Conservation (phyloP, 805 yeast genomes). For the Wickerhamomyces strasburgensis region DNA sequence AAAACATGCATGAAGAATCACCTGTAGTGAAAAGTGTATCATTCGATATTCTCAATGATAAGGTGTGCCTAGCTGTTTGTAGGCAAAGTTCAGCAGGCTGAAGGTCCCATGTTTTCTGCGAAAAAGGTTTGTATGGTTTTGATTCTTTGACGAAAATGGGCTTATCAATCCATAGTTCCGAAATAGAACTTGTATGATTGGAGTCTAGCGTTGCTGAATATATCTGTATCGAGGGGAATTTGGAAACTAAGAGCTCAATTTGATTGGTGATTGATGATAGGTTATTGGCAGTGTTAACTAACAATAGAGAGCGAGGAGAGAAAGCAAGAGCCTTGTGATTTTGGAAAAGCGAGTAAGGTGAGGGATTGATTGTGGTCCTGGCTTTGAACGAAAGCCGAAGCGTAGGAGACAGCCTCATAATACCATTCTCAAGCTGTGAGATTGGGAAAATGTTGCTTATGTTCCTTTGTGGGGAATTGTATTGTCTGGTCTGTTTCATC, state of each 20-base stretch:
- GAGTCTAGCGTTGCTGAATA: conserved; percentile 1
- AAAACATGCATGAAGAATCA: background rate
- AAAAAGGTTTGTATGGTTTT: background rate
- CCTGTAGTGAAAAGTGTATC: background rate
- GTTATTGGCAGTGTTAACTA: background rate
- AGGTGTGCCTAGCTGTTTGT: background rate
- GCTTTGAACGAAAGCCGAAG: background rate
- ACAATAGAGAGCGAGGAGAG: background rate
- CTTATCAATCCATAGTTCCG: conserved; percentile 1
- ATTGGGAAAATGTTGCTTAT: too few relatives aligned
- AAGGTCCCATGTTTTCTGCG: background rate
- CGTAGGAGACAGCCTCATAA: background rate
- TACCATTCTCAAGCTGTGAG: background rate
- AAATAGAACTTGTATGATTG: background rate
- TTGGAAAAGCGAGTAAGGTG: background rate
- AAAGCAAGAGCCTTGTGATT: background rate
- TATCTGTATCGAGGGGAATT: background rate
- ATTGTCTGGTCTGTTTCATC: too few relatives aligned
- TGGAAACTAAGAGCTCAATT: background rate
- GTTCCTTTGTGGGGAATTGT: too few relatives aligned
- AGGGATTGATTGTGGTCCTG: background rate
- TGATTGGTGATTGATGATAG: too few relatives aligned
- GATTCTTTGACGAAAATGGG: background rate
- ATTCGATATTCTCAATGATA: background rate
- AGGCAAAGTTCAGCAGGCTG: background rate